phyloP scores from a whole-genome alignment of 140 eudicot genomes.

The Stevia rebaudiana region DNA sequence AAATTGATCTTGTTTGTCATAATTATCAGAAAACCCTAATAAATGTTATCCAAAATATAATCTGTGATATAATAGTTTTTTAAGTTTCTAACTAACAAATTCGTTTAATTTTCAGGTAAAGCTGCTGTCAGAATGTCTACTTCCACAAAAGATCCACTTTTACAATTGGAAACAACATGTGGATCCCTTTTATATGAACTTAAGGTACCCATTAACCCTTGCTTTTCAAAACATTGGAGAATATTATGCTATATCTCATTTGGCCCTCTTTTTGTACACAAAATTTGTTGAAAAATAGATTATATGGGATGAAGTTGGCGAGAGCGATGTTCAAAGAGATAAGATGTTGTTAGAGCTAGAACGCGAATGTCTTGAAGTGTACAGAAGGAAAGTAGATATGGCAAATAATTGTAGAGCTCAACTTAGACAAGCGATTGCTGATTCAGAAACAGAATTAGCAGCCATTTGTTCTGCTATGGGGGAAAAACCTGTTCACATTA shows the following conservation, averaged over 20 bases:
- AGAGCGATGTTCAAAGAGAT: slow-evolving; percentile 48
- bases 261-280: not conserved
- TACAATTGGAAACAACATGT: slow-evolving; percentile 55
- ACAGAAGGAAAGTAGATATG: slow-evolving; percentile 60
- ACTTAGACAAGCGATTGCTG: slow-evolving; percentile 60
- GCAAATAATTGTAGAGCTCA: slow-evolving; percentile 51
- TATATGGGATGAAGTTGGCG: slow-evolving; percentile 79
- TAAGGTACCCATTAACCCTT: slow-evolving; percentile 37
- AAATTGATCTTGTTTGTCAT: too few relatives aligned
- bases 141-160: slow-evolving; percentile 38
- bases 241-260: not conserved
- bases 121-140: slow-evolving; percentile 33
- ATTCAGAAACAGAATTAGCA: slow-evolving; percentile 67
- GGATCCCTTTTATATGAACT: slow-evolving; percentile 71
- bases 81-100: too few relatives aligned
- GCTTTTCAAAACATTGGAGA: not conserved
- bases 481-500: slow-evolving; percentile 72
- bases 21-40: not conserved
- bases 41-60: not conserved
- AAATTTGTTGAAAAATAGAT: slow-evolving; percentile 23
- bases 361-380: slow-evolving; percentile 59
- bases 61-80: not conserved
- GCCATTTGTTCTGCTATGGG: slow-evolving; percentile 80
- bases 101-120: slow-evolving; percentile 24
- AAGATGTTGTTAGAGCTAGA: slow-evolving; percentile 58